Conservation (phyloP, 1,284 basidiomycete species). For the Filobasidium uniguttulatum region DNA sequence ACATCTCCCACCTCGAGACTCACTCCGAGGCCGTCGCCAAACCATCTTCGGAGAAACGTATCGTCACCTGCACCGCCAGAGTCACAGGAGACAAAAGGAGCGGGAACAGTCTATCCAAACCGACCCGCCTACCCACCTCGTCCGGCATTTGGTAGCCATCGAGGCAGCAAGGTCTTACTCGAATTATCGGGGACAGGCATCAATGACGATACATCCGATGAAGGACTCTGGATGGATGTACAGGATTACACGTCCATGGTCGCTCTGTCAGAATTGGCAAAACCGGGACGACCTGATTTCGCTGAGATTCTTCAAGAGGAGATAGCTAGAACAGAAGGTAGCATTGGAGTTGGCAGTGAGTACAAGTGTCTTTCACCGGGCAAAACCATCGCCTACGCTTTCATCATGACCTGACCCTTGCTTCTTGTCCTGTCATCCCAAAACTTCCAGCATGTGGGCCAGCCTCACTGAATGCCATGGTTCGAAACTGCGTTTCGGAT, state of each 20-base stretch:
- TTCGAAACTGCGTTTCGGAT: slow-evolving; percentile 52
- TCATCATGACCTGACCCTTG: no score
- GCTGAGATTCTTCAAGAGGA: slow-evolving; percentile 55
- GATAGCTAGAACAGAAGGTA: slow-evolving; percentile 45
- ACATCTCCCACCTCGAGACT: no score
- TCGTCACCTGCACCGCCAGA: neutral
- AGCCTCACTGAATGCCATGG: slow-evolving; percentile 53
- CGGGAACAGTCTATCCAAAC: neutral
- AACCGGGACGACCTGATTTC: slow-evolving; percentile 60
- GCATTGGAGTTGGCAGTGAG: slow-evolving; percentile 55
- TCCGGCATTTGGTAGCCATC: neutral
- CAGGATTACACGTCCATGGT: slow-evolving; percentile 55
- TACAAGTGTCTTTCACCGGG: slow-evolving; percentile 13
- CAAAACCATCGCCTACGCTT: neutral
- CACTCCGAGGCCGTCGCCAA: no score
- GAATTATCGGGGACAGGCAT: slow-evolving; percentile 17
- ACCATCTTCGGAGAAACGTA: no score
- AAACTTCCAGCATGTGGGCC: slow-evolving; percentile 53
- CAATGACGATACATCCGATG: slow-evolving; percentile 20
- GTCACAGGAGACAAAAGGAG: no score
- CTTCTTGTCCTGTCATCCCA: slow-evolving; percentile 1
- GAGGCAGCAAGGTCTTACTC: slow-evolving; percentile 29
- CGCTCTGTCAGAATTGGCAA: slow-evolving; percentile 53
- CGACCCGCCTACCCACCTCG: neutral
- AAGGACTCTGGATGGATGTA: slow-evolving; percentile 46